Conservation (phyloP, 345 rosid species). For the Raphanus raphanistrum region DNA sequence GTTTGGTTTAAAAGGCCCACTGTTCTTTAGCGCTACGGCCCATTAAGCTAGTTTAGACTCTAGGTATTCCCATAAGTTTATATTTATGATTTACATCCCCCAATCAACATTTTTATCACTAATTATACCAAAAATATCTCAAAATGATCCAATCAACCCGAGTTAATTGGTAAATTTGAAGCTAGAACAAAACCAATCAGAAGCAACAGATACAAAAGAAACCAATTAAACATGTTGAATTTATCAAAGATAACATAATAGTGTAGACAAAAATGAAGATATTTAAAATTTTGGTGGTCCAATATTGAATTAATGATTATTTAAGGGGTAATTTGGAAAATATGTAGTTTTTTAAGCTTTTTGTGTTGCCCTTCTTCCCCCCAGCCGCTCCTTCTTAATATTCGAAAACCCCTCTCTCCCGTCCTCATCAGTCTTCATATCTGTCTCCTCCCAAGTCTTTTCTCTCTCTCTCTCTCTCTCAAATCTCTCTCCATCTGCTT, state of each 20-base stretch:
- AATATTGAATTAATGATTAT: background rate
- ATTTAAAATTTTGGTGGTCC: background rate
- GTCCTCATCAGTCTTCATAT: background rate
- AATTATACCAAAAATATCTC: background rate
- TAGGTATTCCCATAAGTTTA: background rate
- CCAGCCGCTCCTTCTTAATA: conserved; percentile 63
- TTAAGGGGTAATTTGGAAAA: background rate
- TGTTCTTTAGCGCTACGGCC: background rate
- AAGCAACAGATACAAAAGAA: background rate
- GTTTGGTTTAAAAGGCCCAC: background rate
- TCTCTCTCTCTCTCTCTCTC: background rate
- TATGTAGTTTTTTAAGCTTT: background rate
- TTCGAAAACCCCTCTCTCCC: conserved; percentile 42
- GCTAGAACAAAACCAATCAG: background rate
- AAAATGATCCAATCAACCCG: background rate
- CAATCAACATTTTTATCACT: background rate
- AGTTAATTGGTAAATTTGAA: background rate
- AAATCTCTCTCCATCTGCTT: background rate
- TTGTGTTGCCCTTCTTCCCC: background rate
- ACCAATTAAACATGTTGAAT: background rate
- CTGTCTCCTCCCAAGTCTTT: conserved; percentile 4
- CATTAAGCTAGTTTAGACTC: background rate
- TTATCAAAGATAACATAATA: no score
- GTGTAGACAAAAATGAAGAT: background rate
- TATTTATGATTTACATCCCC: background rate